Evolutionary conservation across 1,284 basidiomycete genomes (phyloP), one percentile per base, ranked within the genome.

Genomic region (Rhodotorula sp.): DNA sequence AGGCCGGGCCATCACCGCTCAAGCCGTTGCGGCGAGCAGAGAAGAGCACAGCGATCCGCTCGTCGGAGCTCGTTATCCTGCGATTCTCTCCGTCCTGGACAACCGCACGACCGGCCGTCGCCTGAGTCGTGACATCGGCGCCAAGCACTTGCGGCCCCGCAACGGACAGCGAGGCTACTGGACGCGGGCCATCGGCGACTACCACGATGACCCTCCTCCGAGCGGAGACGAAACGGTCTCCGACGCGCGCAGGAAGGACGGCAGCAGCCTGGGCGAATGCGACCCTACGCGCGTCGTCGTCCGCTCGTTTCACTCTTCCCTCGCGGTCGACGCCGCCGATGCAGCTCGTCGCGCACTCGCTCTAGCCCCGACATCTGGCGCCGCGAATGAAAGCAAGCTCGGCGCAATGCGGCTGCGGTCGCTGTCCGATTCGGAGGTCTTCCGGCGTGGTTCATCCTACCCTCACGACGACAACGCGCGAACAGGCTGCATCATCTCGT

Each of bases 1-100:
- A 23, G 4, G 31, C 12, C 49, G 60, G 28, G 58, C 43, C 10
- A 31, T 1, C 28, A 26, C 50, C 8, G 55, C 47, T 2, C 21
- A 38, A 26, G 52, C 60, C 4, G 60, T 52, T 43, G 45, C 52
- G 0, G 14, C 15, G 8, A 23, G 31, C 2, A 26, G 26, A 5
- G 5, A 5, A n/a, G 16, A 45, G 3, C 26, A n/a, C 2, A 10
- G 0, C n/a, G 55, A 68, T 15, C 63, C 62, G 2, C 67, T 69
- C 52, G 45, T 50, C 14, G 23, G 14, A 14, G n/a, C 21, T 6
- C 28, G 28, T 43, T 31, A 26, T 14, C 66, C 70, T 5, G 64
- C 63, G 16, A 26, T 66, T 15, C 52, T 75, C 0, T 70, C 68
- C 18, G 23, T 71, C 14, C 60, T 75, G 49, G 73, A 75, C 67